Evolutionary conservation across 768 basidiomycete genomes (phyloP), one percentile per base, ranked within the genome.

Genomic region (Coprinopsis cinerea): DNA sequence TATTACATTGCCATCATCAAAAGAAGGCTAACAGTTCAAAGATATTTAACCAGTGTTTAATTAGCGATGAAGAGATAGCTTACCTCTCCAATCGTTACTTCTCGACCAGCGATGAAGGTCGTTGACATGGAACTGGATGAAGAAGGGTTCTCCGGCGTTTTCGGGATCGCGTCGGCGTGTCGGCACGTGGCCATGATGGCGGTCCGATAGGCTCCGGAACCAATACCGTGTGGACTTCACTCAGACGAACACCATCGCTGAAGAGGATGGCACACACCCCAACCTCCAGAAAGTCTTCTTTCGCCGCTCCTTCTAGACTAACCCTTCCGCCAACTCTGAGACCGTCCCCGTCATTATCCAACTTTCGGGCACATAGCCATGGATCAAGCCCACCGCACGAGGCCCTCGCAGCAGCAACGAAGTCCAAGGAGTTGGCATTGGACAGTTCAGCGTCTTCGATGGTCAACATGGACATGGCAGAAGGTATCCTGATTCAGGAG

Each of bases 391-490:
- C 42, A 54, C 59, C 57, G 47, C 63, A 62, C 37, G 71, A 67
- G 36, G 57, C 64, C 47, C 56, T 59, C 26, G 55, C 55, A 41
- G 25, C 51, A 37, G 58, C 53, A 37, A 51, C 56, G 30, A 49
- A 48, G 34, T 57, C 61, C 7, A 55, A 52, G 13, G 70, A 64
- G 49, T 61, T 70, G 24, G 67, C 61, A 37, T 65, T 81, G 37
- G 76, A 81, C 58, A 85, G 82, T 61, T 81, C 84, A 18, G 78
- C 85, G 28, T 88, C 85, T 40, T 89, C 88, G 30, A 73, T 85
- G 17, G 69, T 79, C 57, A 81, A 84, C 59, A 61, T 86, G 65
- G 82, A 85, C 54, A 65, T 80, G 51, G 72, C 70, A 46, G 85
- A 87, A 55, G 82, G 83, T 7, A 82, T 89, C 47, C 68, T 89